Evolutionary conservation across 306 rosid genomes (phyloP).

Genomic region (Trichosanthes truncata): DNA sequence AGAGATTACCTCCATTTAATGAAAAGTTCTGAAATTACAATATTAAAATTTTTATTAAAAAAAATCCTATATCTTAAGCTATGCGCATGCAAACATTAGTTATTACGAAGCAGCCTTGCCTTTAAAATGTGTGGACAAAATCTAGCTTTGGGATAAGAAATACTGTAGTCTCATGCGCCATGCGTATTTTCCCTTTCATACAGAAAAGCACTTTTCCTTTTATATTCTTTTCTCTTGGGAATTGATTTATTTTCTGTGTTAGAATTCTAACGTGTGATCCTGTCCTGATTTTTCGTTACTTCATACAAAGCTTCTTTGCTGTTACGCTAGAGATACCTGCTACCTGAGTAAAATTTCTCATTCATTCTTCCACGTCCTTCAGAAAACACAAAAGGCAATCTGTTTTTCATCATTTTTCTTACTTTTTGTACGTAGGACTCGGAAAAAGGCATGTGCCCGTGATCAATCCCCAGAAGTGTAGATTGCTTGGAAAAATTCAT

Average conservation of each 20-base stretch:
- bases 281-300: neutral
- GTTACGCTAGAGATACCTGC: neutral
- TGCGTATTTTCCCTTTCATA: too few relatives aligned
- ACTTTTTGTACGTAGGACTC: neutral
- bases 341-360: neutral
- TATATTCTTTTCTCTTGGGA: neutral
- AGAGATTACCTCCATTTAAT: too few relatives aligned
- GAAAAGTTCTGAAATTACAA: too few relatives aligned
- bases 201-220: neutral
- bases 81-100: too few relatives aligned
- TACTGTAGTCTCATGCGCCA: too few relatives aligned
- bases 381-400: neutral
- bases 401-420: neutral
- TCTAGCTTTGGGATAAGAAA: too few relatives aligned
- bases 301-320: neutral
- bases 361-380: neutral
- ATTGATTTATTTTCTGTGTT: too few relatives aligned
- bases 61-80: neutral
- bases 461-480: neutral
- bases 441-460: neutral
- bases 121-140: too few relatives aligned
- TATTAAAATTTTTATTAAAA: too few relatives aligned
- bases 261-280: neutral
- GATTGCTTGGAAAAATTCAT: neutral
- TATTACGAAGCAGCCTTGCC: too few relatives aligned